Evolutionary conservation across 371 early-diverging fungal genomes (phyloP), one percentile per base, ranked within the genome.

Genomic region (Mortierella sp.): DNA sequence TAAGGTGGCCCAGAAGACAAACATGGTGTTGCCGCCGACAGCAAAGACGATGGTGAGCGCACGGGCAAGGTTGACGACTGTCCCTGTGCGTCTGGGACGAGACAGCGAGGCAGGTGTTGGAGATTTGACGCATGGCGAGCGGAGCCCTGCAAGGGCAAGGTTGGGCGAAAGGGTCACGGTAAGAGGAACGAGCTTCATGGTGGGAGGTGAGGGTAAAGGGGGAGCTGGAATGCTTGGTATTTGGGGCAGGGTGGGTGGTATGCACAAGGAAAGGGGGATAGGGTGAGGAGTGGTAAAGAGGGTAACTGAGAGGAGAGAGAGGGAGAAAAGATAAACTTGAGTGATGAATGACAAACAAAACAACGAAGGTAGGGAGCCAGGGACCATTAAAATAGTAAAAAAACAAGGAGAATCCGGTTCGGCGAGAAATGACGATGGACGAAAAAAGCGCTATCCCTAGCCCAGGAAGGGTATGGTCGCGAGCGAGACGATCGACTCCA

Each of bases 81-180:
- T 77, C 51, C 73, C 78, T 55, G 80, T 73, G 11, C 76, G 75
- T 5, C 78, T 75, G 34, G 85, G 78, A 11, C 74, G 78, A 5
- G 48, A 57, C 28, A 84, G 69, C 28, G 85, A 80, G 8, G 85
- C 85, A 19, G 85, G 85, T 1, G 85, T 84, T 24, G 85, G 81
- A 10, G 85, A 84, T 50, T 75, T 84, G 46, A 76, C 76, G 40
- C 85, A 84, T 76, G 85, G 85, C 28, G 85, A 83, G 4, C 70
- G 74, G 48, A 73, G 40, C 1, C 57, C 69, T 24, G 72, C 55
- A 21, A 78, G 50, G 2, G 70, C 48, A 16, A 69, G 34, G 19
- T 50, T 14, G 9, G 80, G 50, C 3, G 75, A 55, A 11, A 80
- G 78, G 31, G 70, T 69, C 37, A 80, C 28, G 19, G 80, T 75